A percentile compares a stretch with the other conserved stretches of the same genome.
phyloP scores from a whole-genome alignment of 768 basidiomycete species.

The Steccherinum ochraceum region DNA sequence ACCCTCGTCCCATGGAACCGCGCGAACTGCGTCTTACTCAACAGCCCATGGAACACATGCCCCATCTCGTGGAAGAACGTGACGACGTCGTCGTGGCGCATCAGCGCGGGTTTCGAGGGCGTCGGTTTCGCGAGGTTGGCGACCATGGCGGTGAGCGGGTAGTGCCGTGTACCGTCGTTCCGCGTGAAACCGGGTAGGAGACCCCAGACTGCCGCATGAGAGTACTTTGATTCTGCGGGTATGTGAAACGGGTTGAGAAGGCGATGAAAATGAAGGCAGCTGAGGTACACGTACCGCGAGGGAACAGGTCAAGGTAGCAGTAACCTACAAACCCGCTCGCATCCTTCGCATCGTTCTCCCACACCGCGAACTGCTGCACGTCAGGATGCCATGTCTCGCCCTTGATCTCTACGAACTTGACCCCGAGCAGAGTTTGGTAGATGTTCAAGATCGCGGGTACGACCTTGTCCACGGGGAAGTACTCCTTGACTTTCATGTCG shows the following conservation, averaged over 20 bases:
- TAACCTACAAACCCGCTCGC: slow-evolving; percentile 74
- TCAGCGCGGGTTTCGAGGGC: slow-evolving; percentile 71
- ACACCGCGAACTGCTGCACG: slow-evolving; percentile 79
- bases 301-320: slow-evolving; percentile 85
- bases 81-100: slow-evolving; percentile 84
- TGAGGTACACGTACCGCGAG: slow-evolving; percentile 46
- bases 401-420: slow-evolving; percentile 53
- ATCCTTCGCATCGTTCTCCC: slow-evolving; percentile 72
- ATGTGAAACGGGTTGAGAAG: background rate
- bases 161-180: slow-evolving; percentile 51
- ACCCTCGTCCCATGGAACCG: slow-evolving; percentile 83
- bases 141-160: slow-evolving; percentile 81
- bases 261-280: background rate
- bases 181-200: slow-evolving; percentile 61
- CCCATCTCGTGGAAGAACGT: slow-evolving; percentile 93
- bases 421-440: slow-evolving; percentile 77
- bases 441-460: slow-evolving; percentile 78
- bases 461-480: slow-evolving; percentile 82
- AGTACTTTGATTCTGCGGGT: slow-evolving; percentile 69
- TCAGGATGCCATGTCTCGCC: slow-evolving; percentile 81
- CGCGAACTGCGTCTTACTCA: slow-evolving; percentile 63
- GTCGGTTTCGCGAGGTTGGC: slow-evolving; percentile 87
- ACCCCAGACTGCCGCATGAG: slow-evolving; percentile 84
- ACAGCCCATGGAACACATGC: slow-evolving; percentile 43
- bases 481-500: slow-evolving; percentile 77